Percentiles rank a stretch among this genome's conserved stretches.
phyloP scores from a whole-genome alignment of 768 basidiomycete genomes.

The Neoboletus magnificus region DNA sequence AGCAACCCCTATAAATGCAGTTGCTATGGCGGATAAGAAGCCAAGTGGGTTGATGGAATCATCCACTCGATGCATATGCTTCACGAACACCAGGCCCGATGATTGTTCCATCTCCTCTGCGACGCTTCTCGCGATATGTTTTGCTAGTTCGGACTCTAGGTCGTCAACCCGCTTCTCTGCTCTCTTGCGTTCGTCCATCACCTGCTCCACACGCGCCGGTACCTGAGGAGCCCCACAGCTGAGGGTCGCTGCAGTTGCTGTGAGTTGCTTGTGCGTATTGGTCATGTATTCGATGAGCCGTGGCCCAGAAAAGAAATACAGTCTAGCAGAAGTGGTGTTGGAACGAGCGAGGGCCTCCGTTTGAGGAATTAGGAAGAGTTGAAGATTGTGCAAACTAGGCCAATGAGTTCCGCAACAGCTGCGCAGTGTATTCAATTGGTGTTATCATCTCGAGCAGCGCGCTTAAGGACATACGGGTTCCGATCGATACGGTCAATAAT shows the following conservation, averaged over 20 bases:
- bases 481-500: conserved; percentile 81
- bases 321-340: conserved; percentile 59
- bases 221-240: conserved; percentile 68
- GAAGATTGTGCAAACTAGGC: conserved; percentile 69
- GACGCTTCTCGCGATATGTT: conserved; percentile 41
- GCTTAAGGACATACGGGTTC: conserved; percentile 55
- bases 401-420: conserved; percentile 86
- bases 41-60: conserved; percentile 56
- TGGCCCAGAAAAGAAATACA: conserved; percentile 82
- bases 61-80: conserved; percentile 57
- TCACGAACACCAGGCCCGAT: conserved; percentile 34
- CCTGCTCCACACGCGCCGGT: conserved; percentile 62
- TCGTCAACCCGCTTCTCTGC: conserved; percentile 68
- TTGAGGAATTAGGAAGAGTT: conserved; percentile 68
- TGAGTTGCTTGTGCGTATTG: conserved; percentile 53
- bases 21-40: conserved; percentile 57
- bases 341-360: conserved; percentile 64
- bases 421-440: conserved; percentile 1
- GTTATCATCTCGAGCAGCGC: conserved; percentile 4
- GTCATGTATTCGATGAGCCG: conserved; percentile 65
- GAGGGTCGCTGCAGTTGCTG: conserved; percentile 54
- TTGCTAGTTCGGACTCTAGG: conserved; percentile 63
- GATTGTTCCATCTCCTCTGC: conserved; percentile 35
- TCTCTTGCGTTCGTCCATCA: conserved; percentile 63
- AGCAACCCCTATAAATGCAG: conserved; percentile 37